Evolutionary conservation across 495 filamentous ascomycete genomes (phyloP), one percentile per base, ranked within the genome.

Genomic region (Neurospora sp.): DNA sequence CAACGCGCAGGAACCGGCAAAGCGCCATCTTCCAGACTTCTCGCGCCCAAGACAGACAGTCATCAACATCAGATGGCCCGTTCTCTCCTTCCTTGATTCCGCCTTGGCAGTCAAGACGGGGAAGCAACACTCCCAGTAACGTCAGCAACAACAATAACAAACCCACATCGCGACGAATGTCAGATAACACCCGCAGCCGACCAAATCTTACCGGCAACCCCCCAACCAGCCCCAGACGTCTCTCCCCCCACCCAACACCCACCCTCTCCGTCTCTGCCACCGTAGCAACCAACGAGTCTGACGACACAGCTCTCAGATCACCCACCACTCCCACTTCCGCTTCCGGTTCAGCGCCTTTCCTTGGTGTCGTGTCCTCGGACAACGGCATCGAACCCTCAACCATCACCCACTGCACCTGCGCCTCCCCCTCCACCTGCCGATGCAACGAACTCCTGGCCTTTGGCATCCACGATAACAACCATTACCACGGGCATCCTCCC

Each of bases 391-490:
- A 46, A 18, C 6, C 42, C 42, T 44, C 42, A 12, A 6, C 20
- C 11, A 27, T 53, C 46, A 27, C 20, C 10, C 44, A 20, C 44
- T 78, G 78, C 70, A n/a, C 20, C 22, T 46, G 72, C 59, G 10
- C 14, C 40, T 41, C 27, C 14, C 22, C 66, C 16, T 14, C 4
- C 66, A 22, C 16, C 22, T 66, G 53, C 53, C 53, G 7, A 16
- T 66, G 27, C 35, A 46, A 37, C 35, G 40, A 40, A 20, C 22
- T 35, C 37, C 9, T 68, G 3, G 70, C 35, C 11, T 22, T 66
- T 1, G 42, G 42, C 42, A 37, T 31, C 20, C 31, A 59, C 12
- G 20, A 53, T 44, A 35, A 61, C 16, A 37, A 39, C n/a, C 68
- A 53, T 3, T 12, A 22, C 16, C 73, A 35, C 20, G 40, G n/a